Percentiles rank a stretch among this genome's conserved stretches.
phyloP scores from a whole-genome alignment of 352 stramenopile species.

The Globisporangium acanthophoron region DNA sequence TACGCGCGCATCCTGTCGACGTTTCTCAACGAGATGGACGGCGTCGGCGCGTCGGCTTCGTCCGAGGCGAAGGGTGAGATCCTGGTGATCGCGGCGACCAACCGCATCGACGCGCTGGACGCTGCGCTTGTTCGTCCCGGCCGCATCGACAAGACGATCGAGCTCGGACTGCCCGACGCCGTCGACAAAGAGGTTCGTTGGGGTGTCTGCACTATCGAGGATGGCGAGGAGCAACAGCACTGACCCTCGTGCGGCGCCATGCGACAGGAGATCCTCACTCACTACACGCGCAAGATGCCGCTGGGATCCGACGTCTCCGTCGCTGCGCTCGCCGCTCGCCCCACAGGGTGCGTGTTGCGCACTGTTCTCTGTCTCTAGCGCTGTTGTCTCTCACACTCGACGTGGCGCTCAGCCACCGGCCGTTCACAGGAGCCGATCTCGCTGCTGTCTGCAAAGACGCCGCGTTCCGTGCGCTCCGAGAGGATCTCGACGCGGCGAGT shows the following conservation, averaged over 20 bases:
- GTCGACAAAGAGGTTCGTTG: constrained; percentile 27
- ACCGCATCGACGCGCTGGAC: constrained; percentile 62
- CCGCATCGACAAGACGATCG: constrained; percentile 70
- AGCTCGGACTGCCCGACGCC: constrained; percentile 45
- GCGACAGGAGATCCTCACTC: constrained; percentile 51
- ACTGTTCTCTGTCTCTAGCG: neutral
- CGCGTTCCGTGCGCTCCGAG: constrained; percentile 68
- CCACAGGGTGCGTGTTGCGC: constrained; percentile 25
- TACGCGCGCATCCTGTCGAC: constrained; percentile 79
- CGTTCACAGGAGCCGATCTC: constrained; percentile 61
- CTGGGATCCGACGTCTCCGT: constrained; percentile 54
- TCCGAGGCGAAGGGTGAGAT: constrained; percentile 29
- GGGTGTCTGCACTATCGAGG: too few species aligned
- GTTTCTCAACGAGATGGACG: constrained; percentile 85
- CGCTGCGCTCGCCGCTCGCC: constrained; percentile 24
- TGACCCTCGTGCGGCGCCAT: neutral
- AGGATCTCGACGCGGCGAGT: constrained; percentile 34
- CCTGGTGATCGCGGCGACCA: constrained; percentile 72
- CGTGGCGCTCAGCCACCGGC: constrained; percentile 18
- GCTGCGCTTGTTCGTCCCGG: constrained; percentile 67
- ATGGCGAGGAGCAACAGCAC: neutral
- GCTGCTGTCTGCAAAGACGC: constrained; percentile 73
- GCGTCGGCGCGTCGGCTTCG: constrained; percentile 36
- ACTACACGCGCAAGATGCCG: constrained; percentile 69
- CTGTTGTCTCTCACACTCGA: constrained; percentile 9